phyloP scores from a whole-genome alignment of 352 stramenopile genomes.

The Phytophthora pisi region DNA sequence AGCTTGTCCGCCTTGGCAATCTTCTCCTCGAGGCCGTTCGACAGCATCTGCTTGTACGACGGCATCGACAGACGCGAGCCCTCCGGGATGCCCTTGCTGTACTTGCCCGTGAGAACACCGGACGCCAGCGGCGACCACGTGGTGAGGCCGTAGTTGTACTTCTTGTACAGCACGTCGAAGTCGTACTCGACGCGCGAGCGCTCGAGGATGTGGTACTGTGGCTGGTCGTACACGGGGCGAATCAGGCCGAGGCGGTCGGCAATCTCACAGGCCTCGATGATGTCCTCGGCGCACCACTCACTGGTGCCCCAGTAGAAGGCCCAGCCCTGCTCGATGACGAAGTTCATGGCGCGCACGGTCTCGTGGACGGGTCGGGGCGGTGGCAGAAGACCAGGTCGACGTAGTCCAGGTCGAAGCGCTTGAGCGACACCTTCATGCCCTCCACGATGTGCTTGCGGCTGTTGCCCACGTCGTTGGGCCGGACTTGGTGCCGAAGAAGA shows the following conservation, averaged over 20 bases:
- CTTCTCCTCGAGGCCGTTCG: conserved; percentile 56
- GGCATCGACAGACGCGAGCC: conserved; percentile 65
- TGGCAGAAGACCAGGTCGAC: conserved; percentile 79
- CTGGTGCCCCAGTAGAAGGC: conserved; percentile 73
- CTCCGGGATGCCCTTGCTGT: conserved; percentile 78
- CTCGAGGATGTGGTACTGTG: conserved; percentile 79
- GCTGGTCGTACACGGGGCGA: conserved; percentile 59
- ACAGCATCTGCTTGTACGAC: conserved; percentile 55
- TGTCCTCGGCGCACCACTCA: conserved; percentile 71
- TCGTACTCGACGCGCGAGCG: conserved; percentile 74
- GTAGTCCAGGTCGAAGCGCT: conserved; percentile 60
- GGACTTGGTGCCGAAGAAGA: conserved; percentile 55
- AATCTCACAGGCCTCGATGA: conserved; percentile 69
- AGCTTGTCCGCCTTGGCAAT: conserved; percentile 53
- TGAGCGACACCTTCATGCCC: conserved; percentile 61
- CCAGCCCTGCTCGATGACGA: conserved; percentile 48
- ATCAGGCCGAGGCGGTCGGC: conserved; percentile 48
- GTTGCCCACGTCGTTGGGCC: conserved; percentile 45
- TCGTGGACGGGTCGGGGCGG: conserved; percentile 61
- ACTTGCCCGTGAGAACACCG: conserved; percentile 81
- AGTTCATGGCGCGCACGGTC: conserved; percentile 75
- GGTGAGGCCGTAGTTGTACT: conserved; percentile 77
- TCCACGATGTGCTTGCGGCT: conserved; percentile 70
- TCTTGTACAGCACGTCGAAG: conserved; percentile 72
- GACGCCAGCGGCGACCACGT: conserved; percentile 76